phyloP scores from a whole-genome alignment of 257 asterid species.

The Agastache rugosa region DNA sequence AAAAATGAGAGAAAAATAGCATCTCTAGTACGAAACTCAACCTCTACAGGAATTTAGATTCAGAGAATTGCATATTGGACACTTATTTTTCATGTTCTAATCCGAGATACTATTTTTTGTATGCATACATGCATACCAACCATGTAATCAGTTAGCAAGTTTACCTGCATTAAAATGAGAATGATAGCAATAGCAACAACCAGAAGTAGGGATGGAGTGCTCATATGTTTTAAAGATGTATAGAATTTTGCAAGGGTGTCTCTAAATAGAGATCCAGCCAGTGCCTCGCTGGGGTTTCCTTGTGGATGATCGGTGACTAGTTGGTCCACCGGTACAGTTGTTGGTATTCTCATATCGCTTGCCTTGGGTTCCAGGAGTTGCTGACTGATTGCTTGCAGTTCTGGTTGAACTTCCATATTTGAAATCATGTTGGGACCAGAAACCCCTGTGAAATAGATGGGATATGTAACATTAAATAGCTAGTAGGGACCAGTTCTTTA shows the following conservation, averaged over 20 bases:
- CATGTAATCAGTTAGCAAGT: constrained; percentile 14
- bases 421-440: constrained; percentile 45
- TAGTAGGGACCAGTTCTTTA: background rate
- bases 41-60: background rate
- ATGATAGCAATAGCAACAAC: constrained; percentile 63
- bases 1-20: background rate
- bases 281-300: constrained; percentile 40
- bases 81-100: background rate
- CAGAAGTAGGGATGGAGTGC: constrained; percentile 58
- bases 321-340: constrained; percentile 44
- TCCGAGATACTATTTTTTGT: background rate
- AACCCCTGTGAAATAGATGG: constrained; percentile 37
- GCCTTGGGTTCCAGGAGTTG: constrained; percentile 38
- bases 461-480: constrained; percentile 6
- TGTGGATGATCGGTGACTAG: constrained; percentile 42
- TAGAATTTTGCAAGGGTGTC: constrained; percentile 46
- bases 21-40: background rate
- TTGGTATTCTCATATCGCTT: constrained; percentile 40
- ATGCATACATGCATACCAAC: constrained; percentile 7
- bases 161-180: constrained; percentile 92
- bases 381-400: constrained; percentile 36
- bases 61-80: background rate
- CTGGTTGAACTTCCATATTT: constrained; percentile 49
- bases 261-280: constrained; percentile 50
- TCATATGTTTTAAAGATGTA: constrained; percentile 59